These are phyloP conservation scores for Penstemon newberryi DNA, from an alignment of 257 asterid species.

Conservation along the genomic window DNA sequence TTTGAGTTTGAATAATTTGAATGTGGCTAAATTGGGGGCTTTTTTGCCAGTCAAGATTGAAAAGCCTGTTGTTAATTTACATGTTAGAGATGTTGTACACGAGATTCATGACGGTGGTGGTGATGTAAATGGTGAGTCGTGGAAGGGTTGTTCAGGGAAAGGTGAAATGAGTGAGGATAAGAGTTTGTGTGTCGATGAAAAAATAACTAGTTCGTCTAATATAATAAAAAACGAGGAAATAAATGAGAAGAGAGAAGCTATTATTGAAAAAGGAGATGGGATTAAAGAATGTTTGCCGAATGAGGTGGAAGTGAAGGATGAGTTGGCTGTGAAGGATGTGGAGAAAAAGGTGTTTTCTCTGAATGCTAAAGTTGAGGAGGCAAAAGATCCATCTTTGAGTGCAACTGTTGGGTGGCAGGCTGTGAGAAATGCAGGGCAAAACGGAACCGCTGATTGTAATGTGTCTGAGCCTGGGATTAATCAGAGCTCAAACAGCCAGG, in stretches of 20 bases:
- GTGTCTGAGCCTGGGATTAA: conserved; percentile 31
- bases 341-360: conserved; percentile 58
- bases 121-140: conserved; percentile 32
- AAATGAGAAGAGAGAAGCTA: conserved; percentile 28
- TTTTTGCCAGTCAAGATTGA: conserved; percentile 39
- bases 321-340: conserved; percentile 29
- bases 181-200: conserved; percentile 21
- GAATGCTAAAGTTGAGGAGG: conserved; percentile 71
- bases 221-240: conserved; percentile 28
- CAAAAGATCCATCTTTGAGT: conserved; percentile 60
- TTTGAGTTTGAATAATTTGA: conserved; percentile 27
- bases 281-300: conserved; percentile 30
- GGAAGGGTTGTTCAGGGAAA: conserved; percentile 20
- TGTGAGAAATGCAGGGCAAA: conserved; percentile 53
- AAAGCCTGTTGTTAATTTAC: conserved; percentile 41
- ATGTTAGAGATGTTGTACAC: conserved; percentile 29
- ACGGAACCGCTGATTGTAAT: conserved; percentile 33
- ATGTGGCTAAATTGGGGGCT: conserved; percentile 24
- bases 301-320: conserved; percentile 40
- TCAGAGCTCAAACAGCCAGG: conserved; percentile 45
- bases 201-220: conserved; percentile 15
- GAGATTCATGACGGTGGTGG: conserved; percentile 28
- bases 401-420: conserved; percentile 86
- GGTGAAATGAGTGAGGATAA: conserved; percentile 31
- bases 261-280: conserved; percentile 21